Evolutionary conservation across 2,329 filamentous ascomycete genomes (phyloP).

Genomic region (Epichloe elymi): DNA sequence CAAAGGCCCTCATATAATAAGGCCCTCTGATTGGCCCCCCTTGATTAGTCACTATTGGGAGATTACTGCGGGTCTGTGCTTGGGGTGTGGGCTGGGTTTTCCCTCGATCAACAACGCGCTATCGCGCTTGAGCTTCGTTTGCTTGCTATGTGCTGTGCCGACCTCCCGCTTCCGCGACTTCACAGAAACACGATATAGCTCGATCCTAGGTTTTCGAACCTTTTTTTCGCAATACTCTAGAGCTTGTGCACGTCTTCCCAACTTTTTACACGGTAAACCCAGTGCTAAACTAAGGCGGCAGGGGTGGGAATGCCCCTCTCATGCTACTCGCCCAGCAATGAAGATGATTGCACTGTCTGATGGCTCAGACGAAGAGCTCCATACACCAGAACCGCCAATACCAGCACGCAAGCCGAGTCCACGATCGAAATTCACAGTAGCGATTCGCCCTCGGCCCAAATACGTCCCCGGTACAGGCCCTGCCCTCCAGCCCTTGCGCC

Average conservation of each 20-base stretch:
- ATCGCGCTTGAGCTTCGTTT: not conserved
- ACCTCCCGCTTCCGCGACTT: not conserved
- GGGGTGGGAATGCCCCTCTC: constrained; percentile 1
- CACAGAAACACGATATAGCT: not conserved
- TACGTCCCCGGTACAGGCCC: constrained; percentile 37
- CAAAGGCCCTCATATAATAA: too few species aligned
- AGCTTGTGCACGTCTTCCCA: not conserved
- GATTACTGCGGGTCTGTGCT: too few species aligned
- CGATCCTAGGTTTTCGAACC: too few species aligned
- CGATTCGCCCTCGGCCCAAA: constrained; percentile 7
- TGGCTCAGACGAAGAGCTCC: not conserved
- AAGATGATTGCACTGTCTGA: not conserved
- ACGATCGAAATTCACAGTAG: constrained; percentile 1
- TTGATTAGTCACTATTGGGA: too few species aligned
- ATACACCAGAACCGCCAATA: not conserved
- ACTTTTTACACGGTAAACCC: too few species aligned
- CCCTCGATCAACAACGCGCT: not conserved
- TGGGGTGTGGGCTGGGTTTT: too few species aligned
- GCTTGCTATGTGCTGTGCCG: not conserved
- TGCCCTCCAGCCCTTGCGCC: constrained; percentile 30
- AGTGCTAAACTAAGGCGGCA: not conserved
- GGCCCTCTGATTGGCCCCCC: too few species aligned
- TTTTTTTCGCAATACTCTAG: not conserved
- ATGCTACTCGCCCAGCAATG: not conserved
- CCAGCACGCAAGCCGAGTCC: not conserved